Base-by-base conservation (phyloP, 345 rosid species). In the Salix koriyanagi region DNA sequence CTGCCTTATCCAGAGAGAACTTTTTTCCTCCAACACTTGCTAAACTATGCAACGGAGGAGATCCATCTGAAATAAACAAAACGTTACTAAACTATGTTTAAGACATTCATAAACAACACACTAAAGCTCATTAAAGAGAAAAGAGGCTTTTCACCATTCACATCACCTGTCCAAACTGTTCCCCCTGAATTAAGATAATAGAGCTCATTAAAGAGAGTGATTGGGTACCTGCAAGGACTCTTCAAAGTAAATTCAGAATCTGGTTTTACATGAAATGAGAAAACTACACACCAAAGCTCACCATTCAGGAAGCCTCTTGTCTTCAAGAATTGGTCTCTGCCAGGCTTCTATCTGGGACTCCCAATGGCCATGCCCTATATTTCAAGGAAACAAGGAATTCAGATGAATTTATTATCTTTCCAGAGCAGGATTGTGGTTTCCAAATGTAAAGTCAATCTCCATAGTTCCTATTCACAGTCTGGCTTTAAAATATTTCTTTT, bases 171-270 rank as follows among this genome's bases (percentile, higher is more conserved):
- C 99, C 98, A 95, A 75, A 95, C 70, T 28, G 98, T 91, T 5
- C 99, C 92, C 52, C 98, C 99, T 1, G 99, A 82, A 81, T 93
- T 95, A 52, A 95, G 93, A 87, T 87, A 95, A 83, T 93, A 95
- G 66, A 95, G 97, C 86, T 95, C 99, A 75, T 95, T 95, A 76
- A 93, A 95, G 50, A 95, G 91, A 68, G 98, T 90, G 85, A 84
- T 58, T 48, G 91, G 93, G 73, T 95, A 95, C 98, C 98, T 92
- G 86, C 75, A 84, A 82, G 76, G 56, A 74, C 50, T 36, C 25
- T 34, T 79, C 69, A 15, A 42, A 66, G 50, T 41, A 62, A 72
- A 25, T 36, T 75, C 19, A 73, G 61, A 80, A 64, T 34, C 46
- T 72, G 52, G 46, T 15, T 26, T 13, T 32, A 65, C 41, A 79